Conservation (phyloP, 306 rosid genomes). For the Datisca glomerata region DNA sequence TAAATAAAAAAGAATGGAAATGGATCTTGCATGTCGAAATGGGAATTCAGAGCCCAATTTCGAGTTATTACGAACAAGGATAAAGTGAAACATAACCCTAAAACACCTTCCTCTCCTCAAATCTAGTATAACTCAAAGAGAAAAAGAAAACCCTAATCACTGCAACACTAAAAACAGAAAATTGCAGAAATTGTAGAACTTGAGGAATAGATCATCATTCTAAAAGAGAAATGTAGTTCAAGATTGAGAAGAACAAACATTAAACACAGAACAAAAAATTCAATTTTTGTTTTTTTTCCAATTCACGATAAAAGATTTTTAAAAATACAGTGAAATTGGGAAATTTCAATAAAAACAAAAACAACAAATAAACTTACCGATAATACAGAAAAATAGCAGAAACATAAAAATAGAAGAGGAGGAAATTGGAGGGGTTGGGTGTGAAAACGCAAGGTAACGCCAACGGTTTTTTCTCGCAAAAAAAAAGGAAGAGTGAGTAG, state of each 20-base stretch:
- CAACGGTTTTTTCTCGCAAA: no score
- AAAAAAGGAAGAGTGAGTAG: no score
- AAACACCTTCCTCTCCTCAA: neutral
- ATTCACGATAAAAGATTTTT: constrained; percentile 3
- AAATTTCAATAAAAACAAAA: constrained; percentile 4
- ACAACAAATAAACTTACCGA: constrained; percentile 7
- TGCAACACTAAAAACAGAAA: constrained; percentile 7
- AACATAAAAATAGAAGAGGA: no score
- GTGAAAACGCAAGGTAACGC: no score
- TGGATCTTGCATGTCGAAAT: neutral
- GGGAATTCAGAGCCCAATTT: no score
- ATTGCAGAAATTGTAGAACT: neutral
- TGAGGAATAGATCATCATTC: neutral
- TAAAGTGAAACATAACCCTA: constrained; percentile 1
- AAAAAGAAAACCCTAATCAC: constrained; percentile 12
- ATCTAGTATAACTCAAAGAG: neutral
- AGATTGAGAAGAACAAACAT: no score
- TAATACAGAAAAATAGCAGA: no score
- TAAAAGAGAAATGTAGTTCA: neutral
- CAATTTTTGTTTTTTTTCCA: constrained; percentile 9
- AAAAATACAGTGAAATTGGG: neutral
- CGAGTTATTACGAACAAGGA: neutral
- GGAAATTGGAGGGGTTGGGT: no score
- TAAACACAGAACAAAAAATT: constrained; percentile 3
- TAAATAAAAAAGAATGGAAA: neutral